phyloP scores from a whole-genome alignment of 345 rosid genomes.

The Eutrema heterophyllum region DNA sequence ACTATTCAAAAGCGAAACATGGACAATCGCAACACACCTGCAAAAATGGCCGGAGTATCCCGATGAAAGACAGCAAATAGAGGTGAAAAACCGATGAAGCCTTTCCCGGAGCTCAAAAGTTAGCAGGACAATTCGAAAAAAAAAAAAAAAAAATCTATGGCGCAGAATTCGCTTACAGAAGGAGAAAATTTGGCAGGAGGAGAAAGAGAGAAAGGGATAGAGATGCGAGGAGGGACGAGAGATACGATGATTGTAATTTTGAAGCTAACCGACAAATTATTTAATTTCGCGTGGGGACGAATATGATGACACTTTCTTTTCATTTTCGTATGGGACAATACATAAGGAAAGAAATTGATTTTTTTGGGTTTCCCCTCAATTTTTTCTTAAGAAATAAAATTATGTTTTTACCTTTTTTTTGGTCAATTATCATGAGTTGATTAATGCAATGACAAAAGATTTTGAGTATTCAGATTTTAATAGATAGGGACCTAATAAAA shows the following conservation, averaged over 20 bases:
- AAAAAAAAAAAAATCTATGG: background rate
- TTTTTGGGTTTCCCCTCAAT: background rate
- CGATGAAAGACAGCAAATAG: background rate
- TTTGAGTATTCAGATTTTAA: background rate
- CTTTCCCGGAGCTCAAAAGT: background rate
- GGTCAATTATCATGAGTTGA: background rate
- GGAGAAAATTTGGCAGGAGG: background rate
- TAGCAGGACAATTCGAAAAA: background rate
- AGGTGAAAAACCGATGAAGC: background rate
- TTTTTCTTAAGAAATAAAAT: background rate
- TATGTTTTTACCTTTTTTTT: background rate
- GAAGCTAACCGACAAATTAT: conserved; percentile 17
- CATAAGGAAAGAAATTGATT: background rate
- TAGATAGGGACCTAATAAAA: background rate
- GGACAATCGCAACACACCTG: conserved; percentile 12
- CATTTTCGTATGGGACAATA: conserved; percentile 13
- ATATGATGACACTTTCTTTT: background rate
- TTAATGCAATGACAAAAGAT: background rate
- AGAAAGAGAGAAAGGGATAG: background rate
- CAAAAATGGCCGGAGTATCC: background rate
- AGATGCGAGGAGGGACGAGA: conserved; percentile 9
- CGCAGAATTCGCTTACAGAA: background rate
- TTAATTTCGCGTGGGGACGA: conserved; percentile 14
- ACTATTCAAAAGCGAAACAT: background rate
- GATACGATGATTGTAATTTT: conserved; percentile 25